A percentile compares a stretch with the other conserved stretches of the same genome.
Conservation (phyloP, 495 filamentous ascomycete species). For the Podospora comata region DNA sequence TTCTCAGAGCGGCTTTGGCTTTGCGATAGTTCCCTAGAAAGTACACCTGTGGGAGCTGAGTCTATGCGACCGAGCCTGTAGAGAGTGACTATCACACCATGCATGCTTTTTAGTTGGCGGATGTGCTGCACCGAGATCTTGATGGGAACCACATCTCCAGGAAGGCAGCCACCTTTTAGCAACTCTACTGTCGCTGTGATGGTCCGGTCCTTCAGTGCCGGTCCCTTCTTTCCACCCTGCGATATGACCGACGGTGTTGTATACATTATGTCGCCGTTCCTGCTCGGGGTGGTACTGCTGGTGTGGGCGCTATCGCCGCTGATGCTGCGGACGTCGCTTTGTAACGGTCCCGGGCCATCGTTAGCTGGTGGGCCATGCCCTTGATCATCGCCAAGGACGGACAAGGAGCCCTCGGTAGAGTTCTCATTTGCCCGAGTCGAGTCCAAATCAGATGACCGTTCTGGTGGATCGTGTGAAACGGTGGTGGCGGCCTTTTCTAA, state of each 20-base stretch:
- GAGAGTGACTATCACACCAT: constrained; percentile 88
- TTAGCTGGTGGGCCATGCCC: constrained; percentile 26
- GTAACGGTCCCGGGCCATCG: constrained; percentile 32
- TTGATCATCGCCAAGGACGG: constrained; percentile 38
- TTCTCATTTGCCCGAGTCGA: constrained; percentile 41
- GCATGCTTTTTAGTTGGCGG: constrained; percentile 80
- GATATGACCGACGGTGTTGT: constrained; percentile 10
- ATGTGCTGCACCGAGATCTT: constrained; percentile 80
- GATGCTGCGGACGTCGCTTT: constrained; percentile 45
- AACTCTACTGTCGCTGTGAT: constrained; percentile 88
- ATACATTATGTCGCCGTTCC: constrained; percentile 33
- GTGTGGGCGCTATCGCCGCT: constrained; percentile 47
- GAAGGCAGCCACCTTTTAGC: constrained; percentile 75
- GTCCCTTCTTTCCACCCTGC: constrained; percentile 17
- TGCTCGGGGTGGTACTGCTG: constrained; percentile 41
- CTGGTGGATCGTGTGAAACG: constrained; percentile 28
- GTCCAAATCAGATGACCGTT: constrained; percentile 37
- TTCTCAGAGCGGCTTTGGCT: constrained; percentile 61
- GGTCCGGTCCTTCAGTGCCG: constrained; percentile 52
- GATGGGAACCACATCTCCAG: constrained; percentile 78
- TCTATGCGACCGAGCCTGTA: constrained; percentile 92
- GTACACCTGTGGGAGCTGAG: constrained; percentile 62
- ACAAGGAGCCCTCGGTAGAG: constrained; percentile 41
- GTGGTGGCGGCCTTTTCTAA: constrained; percentile 25
- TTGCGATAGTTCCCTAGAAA: constrained; percentile 60